Conservation (phyloP, 352 stramenopile genomes). For the Phytopythium ostracodes region DNA sequence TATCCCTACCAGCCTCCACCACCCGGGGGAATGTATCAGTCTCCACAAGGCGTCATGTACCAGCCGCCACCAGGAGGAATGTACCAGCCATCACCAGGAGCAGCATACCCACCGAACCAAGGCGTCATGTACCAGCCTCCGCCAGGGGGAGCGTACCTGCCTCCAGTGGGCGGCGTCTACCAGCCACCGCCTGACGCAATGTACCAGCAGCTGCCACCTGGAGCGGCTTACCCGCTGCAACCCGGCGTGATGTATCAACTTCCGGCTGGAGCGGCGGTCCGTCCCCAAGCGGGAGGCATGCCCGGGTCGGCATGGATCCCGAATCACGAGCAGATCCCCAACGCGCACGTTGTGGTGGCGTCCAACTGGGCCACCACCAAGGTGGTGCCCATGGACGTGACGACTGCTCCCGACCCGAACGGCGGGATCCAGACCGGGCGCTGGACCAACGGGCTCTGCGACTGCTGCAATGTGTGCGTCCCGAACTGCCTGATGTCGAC, state of each 20-base stretch:
- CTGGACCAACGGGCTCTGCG: constrained; percentile 20
- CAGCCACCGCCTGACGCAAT: background rate
- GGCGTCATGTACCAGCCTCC: constrained; percentile 1
- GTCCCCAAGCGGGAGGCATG: background rate
- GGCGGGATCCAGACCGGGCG: constrained; percentile 7
- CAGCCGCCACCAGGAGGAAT: too few species aligned
- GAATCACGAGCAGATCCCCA: background rate
- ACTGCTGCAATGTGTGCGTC: constrained; percentile 22
- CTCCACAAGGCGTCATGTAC: background rate
- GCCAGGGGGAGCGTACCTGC: constrained; percentile 1
- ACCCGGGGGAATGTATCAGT: background rate
- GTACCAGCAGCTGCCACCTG: background rate
- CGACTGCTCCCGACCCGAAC: background rate
- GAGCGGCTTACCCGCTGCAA: background rate
- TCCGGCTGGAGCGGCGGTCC: background rate
- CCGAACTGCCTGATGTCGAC: constrained; percentile 27
- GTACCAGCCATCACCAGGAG: background rate
- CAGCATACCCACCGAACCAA: background rate
- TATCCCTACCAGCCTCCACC: background rate
- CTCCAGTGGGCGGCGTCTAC: background rate
- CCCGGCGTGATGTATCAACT: background rate
- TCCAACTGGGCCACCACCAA: constrained; percentile 3
- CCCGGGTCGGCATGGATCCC: background rate
- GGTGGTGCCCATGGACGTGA: background rate
- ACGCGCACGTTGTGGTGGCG: background rate